These are phyloP conservation scores for Ballota nigra DNA, from an alignment of 257 asterid genomes.

Conservation along the genomic window DNA sequence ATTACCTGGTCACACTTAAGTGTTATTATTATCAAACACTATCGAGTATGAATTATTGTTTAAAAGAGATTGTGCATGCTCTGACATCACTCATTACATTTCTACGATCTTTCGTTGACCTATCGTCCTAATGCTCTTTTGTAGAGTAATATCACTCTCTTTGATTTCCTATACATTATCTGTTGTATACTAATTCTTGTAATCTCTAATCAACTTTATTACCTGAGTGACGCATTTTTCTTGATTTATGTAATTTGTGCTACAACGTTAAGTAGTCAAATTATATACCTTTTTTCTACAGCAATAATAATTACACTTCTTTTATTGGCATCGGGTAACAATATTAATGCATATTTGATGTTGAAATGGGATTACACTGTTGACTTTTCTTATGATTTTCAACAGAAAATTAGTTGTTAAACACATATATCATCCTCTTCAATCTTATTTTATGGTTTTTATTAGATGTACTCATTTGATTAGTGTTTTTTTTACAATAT, in stretches of 20 bases:
- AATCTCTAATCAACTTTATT: background rate
- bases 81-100: slow-evolving; percentile 6
- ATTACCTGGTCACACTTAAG: slow-evolving; percentile 5
- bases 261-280: background rate
- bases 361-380: background rate
- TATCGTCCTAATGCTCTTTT: background rate
- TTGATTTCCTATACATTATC: background rate
- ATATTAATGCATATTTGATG: background rate
- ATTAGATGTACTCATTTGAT: slow-evolving; percentile 3
- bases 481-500: background rate
- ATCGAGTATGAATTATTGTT: background rate
- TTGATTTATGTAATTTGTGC: background rate
- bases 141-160: background rate
- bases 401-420: background rate
- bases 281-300: background rate
- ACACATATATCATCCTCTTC: background rate
- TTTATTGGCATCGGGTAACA: background rate
- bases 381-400: background rate
- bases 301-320: background rate
- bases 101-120: background rate
- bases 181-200: slow-evolving; percentile 5
- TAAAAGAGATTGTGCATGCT: background rate
- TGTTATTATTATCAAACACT: background rate
- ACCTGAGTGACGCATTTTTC: background rate
- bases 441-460: background rate